Percentiles rank a stretch among this genome's conserved stretches.
phyloP scores from a whole-genome alignment of 352 stramenopile species.

The Thraustochytrium striatum region DNA sequence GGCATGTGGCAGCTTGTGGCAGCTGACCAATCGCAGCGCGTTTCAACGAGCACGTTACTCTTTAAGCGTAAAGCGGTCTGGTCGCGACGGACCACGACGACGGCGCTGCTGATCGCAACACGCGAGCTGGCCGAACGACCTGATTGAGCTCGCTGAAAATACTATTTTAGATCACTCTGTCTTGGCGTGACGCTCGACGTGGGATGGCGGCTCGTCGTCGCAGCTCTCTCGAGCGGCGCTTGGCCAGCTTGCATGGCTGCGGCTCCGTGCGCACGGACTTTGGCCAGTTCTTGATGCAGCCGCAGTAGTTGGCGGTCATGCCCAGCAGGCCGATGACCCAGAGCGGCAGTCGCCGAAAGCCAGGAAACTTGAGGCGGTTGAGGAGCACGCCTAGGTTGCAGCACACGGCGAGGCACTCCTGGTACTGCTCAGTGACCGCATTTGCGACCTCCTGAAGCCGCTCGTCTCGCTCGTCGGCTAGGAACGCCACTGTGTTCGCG shows the following conservation, averaged over 20 bases:
- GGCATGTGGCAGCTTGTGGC: too few relatives aligned
- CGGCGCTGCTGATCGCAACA: too few relatives aligned
- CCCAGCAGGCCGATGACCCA: slow-evolving; percentile 34
- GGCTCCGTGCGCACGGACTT: slow-evolving; percentile 42
- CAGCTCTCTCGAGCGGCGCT: slow-evolving; percentile 2
- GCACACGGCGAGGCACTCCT: slow-evolving; percentile 19
- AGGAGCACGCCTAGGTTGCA: slow-evolving; percentile 48
- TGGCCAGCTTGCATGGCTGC: background rate
- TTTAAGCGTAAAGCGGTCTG: too few relatives aligned
- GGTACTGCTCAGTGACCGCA: slow-evolving; percentile 29
- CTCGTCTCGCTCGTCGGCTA: background rate
- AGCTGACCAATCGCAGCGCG: too few relatives aligned
- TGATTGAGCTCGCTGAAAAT: too few relatives aligned
- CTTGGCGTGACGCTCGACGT: background rate
- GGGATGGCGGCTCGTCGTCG: background rate
- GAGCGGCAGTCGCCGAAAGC: slow-evolving; percentile 30
- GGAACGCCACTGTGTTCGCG: background rate
- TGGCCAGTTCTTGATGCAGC: slow-evolving; percentile 49
- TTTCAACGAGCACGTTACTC: too few relatives aligned
- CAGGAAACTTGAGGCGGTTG: slow-evolving; percentile 45
- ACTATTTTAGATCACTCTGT: too few relatives aligned
- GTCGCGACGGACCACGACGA: too few relatives aligned
- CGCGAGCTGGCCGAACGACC: too few relatives aligned
- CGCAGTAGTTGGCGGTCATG: background rate
- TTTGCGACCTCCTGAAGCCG: background rate